A percentile compares a stretch with the other conserved stretches of the same genome.
These are phyloP conservation scores for Carallia pectinifolia DNA, from an alignment of 345 rosid species.

Conservation along the genomic window DNA sequence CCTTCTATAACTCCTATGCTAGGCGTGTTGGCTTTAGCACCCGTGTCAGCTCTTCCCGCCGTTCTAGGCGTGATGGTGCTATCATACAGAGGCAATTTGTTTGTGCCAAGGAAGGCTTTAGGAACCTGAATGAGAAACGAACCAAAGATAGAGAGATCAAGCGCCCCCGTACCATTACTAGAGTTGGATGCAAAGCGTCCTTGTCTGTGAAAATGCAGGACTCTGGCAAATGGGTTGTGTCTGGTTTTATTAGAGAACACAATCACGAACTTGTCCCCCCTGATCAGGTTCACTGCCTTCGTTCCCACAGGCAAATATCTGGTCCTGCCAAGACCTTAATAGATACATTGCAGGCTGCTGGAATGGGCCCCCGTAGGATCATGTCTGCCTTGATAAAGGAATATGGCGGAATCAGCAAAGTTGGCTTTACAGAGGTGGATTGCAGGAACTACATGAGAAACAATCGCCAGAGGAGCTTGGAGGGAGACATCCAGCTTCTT, in stretches of 20 bases:
- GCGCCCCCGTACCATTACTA: slow-evolving; percentile 52
- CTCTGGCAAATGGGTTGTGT: slow-evolving; percentile 59
- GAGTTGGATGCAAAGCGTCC: slow-evolving; percentile 65
- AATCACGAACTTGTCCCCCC: slow-evolving; percentile 62
- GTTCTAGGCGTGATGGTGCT: slow-evolving; percentile 65
- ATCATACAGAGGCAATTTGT: slow-evolving; percentile 64
- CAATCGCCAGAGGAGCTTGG: slow-evolving; percentile 47
- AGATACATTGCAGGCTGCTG: slow-evolving; percentile 63
- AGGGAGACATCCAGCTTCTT: slow-evolving; percentile 42
- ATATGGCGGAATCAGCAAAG: slow-evolving; percentile 52
- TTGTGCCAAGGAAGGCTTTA: slow-evolving; percentile 64
- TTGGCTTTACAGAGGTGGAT: slow-evolving; percentile 51
- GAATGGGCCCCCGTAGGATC: slow-evolving; percentile 61
- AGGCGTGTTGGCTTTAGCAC: slow-evolving; percentile 60
- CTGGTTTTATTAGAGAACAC: slow-evolving; percentile 51
- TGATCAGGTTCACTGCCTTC: slow-evolving; percentile 56
- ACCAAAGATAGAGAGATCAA: slow-evolving; percentile 62
- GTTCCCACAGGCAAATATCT: slow-evolving; percentile 59
- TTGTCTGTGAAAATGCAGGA: slow-evolving; percentile 58
- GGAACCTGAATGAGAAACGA: slow-evolving; percentile 57
- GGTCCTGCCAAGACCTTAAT: slow-evolving; percentile 64
- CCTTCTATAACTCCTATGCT: slow-evolving; percentile 63
- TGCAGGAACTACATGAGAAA: slow-evolving; percentile 53
- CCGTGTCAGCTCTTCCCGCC: slow-evolving; percentile 60
- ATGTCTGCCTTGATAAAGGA: slow-evolving; percentile 54